Percentiles rank a stretch among this genome's conserved stretches.
Evolutionary conservation across 1,284 basidiomycete species (phyloP).

Genomic region (Boletellus sp.): DNA sequence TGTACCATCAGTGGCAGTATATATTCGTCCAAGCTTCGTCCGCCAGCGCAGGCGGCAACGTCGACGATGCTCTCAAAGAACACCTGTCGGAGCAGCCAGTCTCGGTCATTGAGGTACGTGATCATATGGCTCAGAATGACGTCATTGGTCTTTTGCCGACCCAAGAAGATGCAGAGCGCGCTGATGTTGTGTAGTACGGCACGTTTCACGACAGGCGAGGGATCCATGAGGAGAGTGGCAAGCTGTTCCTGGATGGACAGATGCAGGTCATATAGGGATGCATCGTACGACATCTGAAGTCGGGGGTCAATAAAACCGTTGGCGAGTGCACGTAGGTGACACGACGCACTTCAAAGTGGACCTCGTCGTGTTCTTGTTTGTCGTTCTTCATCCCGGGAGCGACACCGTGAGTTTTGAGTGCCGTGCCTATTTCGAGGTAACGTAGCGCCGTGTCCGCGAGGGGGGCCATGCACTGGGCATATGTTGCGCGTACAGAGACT

Average conservation of each 20-base stretch:
- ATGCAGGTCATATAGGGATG: constrained; percentile 83
- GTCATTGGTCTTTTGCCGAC: constrained; percentile 90
- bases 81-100: constrained; percentile 87
- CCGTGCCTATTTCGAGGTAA: constrained; percentile 91
- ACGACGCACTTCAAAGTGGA: constrained; percentile 63
- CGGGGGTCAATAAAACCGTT: constrained; percentile 5
- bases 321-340: not conserved
- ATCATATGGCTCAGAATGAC: constrained; percentile 96
- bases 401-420: constrained; percentile 77
- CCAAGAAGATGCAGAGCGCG: constrained; percentile 89
- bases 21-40: constrained; percentile 80
- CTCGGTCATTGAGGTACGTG: constrained; percentile 94
- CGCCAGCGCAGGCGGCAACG: constrained; percentile 89
- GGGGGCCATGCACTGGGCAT: constrained; percentile 83
- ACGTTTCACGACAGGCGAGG: constrained; percentile 73
- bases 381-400: constrained; percentile 43
- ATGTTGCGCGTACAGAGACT: constrained; percentile 84
- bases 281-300: constrained; percentile 80
- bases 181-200: constrained; percentile 80
- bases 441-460: constrained; percentile 82
- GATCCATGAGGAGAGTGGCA: constrained; percentile 70
- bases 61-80: constrained; percentile 97
- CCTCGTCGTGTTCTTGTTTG: constrained; percentile 70
- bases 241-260: constrained; percentile 86
- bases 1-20: constrained; percentile 95